A percentile compares a stretch with the other conserved stretches of the same genome.
These are phyloP conservation scores for Chrysosphaeria jannelii DNA, from an alignment of 2,329 filamentous ascomycete species.

Conservation along the genomic window DNA sequence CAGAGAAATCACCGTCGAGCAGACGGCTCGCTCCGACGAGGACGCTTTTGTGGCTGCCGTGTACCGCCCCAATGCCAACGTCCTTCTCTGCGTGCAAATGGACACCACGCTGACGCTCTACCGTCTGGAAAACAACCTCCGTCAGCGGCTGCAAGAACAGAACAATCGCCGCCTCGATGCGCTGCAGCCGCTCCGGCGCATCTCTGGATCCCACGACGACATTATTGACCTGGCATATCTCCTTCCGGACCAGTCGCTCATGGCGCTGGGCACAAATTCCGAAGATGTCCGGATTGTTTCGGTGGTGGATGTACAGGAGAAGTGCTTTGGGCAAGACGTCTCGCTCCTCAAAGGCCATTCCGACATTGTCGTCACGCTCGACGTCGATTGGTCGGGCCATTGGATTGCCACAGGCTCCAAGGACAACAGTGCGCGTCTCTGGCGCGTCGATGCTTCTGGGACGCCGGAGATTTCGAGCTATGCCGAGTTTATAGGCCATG, in stretches of 20 bases:
- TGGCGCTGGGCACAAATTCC: conserved; percentile 82
- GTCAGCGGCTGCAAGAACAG: conserved; percentile 6
- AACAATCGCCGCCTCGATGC: conserved; percentile 6
- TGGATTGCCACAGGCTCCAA: conserved; percentile 94
- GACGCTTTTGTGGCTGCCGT: conserved; percentile 44
- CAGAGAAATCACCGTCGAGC: conserved; percentile 48
- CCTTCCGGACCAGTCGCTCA: conserved; percentile 44
- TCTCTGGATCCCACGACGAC: conserved; percentile 91
- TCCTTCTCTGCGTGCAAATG: conserved; percentile 55
- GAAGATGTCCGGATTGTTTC: conserved; percentile 79
- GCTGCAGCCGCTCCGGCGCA: conserved; percentile 33
- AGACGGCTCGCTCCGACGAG: conserved; percentile 25
- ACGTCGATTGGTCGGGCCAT: conserved; percentile 86
- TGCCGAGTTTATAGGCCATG: conserved; percentile 51
- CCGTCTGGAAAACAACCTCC: conserved; percentile 13
- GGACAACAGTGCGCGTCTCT: conserved; percentile 78
- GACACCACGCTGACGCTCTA: conserved; percentile 72
- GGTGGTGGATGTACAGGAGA: conserved; percentile 14
- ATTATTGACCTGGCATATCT: conserved; percentile 85
- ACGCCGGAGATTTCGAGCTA: conserved; percentile 29
- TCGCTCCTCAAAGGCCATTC: conserved; percentile 67
- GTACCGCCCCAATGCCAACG: conserved; percentile 30
- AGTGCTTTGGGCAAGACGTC: conserved; percentile 71
- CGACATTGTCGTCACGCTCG: conserved; percentile 83
- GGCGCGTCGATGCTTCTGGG: conserved; percentile 45